These are phyloP conservation scores for Phragmites australis DNA, from an alignment of 176 grass and related monocot genomes.

Conservation along the genomic window DNA sequence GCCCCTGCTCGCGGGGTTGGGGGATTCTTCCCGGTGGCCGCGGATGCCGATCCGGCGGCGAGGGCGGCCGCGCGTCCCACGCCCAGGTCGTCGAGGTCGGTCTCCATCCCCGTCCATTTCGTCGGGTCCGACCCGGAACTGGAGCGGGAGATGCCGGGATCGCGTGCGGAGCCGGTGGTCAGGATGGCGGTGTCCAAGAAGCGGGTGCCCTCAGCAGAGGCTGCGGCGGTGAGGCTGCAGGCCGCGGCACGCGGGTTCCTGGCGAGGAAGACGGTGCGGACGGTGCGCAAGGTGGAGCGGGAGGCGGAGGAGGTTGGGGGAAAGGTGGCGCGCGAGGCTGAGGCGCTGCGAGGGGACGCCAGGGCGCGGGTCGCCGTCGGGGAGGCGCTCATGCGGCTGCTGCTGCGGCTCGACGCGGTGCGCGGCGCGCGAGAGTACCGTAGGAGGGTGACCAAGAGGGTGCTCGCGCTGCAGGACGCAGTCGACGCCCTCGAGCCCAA, in stretches of 20 bases:
- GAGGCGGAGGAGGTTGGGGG: constrained; percentile 31
- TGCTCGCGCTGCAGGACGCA: constrained; percentile 58
- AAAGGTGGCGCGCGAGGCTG: constrained; percentile 19
- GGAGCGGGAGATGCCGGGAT: background rate
- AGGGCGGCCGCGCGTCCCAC: background rate
- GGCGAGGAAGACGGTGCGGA: constrained; percentile 1
- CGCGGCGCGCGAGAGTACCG: constrained; percentile 49
- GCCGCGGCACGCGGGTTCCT: background rate
- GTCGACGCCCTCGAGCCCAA: constrained; percentile 33
- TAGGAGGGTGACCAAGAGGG: constrained; percentile 46
- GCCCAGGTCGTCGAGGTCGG: background rate
- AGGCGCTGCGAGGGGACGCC: background rate
- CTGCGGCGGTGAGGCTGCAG: background rate
- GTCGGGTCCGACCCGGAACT: constrained; percentile 25
- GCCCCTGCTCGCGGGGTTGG: background rate
- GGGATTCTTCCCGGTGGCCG: constrained; percentile 7
- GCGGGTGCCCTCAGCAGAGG: background rate
- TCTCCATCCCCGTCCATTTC: constrained; percentile 32
- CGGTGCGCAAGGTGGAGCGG: constrained; percentile 41
- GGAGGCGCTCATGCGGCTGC: constrained; percentile 49
- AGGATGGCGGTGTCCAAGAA: background rate
- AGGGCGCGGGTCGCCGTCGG: background rate
- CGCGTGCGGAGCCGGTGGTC: background rate
- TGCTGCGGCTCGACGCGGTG: constrained; percentile 53
- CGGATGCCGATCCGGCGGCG: background rate